phyloP scores from a whole-genome alignment of 1,284 basidiomycete genomes.

The Pyrrhoderma noxium region DNA sequence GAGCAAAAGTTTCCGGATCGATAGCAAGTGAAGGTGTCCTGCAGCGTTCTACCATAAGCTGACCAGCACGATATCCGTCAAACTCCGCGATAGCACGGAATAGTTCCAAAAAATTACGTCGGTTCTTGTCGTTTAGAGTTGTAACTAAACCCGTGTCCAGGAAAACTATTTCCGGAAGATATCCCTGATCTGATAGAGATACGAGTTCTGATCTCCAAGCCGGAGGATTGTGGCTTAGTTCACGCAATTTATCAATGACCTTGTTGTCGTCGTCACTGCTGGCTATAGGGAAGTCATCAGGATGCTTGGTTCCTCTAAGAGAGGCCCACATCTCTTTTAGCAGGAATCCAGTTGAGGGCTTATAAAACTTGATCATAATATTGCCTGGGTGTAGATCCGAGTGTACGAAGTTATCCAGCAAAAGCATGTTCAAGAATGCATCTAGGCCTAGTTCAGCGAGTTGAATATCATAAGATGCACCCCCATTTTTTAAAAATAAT shows the following conservation, averaged over 20 bases:
- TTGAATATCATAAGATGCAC: slow-evolving; percentile 84
- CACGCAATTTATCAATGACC: slow-evolving; percentile 64
- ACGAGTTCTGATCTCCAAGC: slow-evolving; percentile 73
- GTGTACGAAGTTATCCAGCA: slow-evolving; percentile 98
- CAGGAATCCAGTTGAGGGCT: slow-evolving; percentile 58
- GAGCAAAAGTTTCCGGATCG: slow-evolving; percentile 90
- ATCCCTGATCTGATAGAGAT: slow-evolving; percentile 62
- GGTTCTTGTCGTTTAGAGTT: slow-evolving; percentile 73
- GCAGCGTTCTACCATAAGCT: slow-evolving; percentile 95
- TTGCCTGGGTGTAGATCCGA: slow-evolving; percentile 93
- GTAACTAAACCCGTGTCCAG: slow-evolving; percentile 96
- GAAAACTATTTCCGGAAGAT: slow-evolving; percentile 91
- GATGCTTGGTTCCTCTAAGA: slow-evolving; percentile 27
- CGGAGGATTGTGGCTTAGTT: slow-evolving; percentile 46
- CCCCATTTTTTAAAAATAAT: slow-evolving; percentile 81
- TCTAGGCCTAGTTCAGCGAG: slow-evolving; percentile 93
- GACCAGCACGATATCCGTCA: slow-evolving; percentile 90
- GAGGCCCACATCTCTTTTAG: slow-evolving; percentile 46
- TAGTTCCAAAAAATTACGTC: slow-evolving; percentile 92
- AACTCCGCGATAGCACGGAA: slow-evolving; percentile 95
- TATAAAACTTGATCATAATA: slow-evolving; percentile 95
- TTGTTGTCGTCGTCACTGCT: slow-evolving; percentile 42
- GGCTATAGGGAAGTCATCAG: slow-evolving; percentile 32
- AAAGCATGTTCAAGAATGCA: slow-evolving; percentile 97
- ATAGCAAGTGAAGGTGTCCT: slow-evolving; percentile 87